Conservation (phyloP, 1,284 basidiomycete genomes). For the Cryptococcus floricola region DNA sequence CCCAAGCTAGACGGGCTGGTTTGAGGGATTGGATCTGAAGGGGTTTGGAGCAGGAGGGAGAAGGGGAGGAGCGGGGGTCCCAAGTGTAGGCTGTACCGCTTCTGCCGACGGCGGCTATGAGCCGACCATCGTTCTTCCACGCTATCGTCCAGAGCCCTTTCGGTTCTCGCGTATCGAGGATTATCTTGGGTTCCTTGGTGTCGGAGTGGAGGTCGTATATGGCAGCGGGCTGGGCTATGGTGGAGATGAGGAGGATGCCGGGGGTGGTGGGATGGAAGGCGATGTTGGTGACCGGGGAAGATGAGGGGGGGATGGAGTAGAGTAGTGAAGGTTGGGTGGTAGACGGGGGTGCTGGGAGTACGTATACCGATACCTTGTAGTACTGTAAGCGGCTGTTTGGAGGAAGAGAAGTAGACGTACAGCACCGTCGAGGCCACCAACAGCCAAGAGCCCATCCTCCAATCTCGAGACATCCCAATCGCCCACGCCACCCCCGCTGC, state of each 20-base stretch:
- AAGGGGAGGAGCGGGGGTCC: constrained; percentile 34
- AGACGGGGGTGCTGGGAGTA: constrained; percentile 7
- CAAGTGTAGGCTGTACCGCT: constrained; percentile 44
- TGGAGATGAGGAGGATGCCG: constrained; percentile 35
- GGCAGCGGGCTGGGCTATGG: constrained; percentile 20
- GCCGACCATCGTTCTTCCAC: constrained; percentile 45
- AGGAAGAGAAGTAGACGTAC: constrained; percentile 17
- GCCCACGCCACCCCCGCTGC: constrained; percentile 27
- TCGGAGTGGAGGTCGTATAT: constrained; percentile 42
- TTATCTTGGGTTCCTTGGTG: constrained; percentile 14
- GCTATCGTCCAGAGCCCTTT: constrained; percentile 42
- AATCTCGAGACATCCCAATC: no score
- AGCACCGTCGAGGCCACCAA: constrained; percentile 32
- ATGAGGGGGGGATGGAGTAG: constrained; percentile 14
- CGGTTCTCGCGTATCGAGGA: constrained; percentile 22
- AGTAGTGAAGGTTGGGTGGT: neutral
- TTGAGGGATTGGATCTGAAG: constrained; percentile 43
- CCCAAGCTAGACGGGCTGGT: constrained; percentile 35
- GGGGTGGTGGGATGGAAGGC: constrained; percentile 48
- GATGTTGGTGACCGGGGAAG: constrained; percentile 36
- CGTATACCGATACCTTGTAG: constrained; percentile 18
- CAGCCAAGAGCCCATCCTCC: no score
- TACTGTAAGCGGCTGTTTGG: neutral
- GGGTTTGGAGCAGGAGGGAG: constrained; percentile 17
- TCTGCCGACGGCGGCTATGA: constrained; percentile 39